These are phyloP conservation scores for Iris macrosiphon DNA, from an alignment of 106 monocot species.

Conservation along the genomic window DNA sequence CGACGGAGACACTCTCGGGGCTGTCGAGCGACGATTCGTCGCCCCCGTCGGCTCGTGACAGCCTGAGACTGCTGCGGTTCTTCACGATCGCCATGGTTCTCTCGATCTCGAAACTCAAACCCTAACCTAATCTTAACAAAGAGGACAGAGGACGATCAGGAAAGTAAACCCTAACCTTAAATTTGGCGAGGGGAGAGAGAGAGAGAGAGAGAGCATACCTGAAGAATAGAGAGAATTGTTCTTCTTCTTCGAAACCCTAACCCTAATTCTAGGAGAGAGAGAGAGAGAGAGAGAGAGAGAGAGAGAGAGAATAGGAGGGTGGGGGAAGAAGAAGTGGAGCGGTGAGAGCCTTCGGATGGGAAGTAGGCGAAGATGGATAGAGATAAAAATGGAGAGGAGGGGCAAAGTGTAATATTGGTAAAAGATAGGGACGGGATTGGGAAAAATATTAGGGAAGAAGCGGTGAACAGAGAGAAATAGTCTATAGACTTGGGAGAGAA, in stretches of 20 bases:
- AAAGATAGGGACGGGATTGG: too few relatives aligned
- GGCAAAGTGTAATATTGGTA: too few relatives aligned
- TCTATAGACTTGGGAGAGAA: too few relatives aligned
- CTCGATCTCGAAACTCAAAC: too few relatives aligned
- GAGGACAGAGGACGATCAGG: neutral
- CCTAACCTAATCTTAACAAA: neutral
- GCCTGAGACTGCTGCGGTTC: slow-evolving; percentile 22
- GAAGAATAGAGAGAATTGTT: neutral
- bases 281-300: too few relatives aligned
- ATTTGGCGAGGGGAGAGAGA: neutral
- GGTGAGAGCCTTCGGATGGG: too few relatives aligned
- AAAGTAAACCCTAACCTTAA: neutral
- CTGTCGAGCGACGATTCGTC: slow-evolving; percentile 24
- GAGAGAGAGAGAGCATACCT: neutral
- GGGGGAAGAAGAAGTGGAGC: neutral
- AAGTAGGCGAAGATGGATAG: neutral
- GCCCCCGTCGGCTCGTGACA: slow-evolving; percentile 24
- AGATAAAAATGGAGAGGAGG: too few relatives aligned
- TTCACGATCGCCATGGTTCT: slow-evolving; percentile 50
- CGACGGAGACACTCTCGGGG: slow-evolving; percentile 21
- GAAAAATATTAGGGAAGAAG: too few relatives aligned
- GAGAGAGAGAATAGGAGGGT: neutral
- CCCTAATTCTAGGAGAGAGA: neutral
- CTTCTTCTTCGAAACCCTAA: too few relatives aligned
- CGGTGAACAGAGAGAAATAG: too few relatives aligned